phyloP scores from a whole-genome alignment of 768 basidiomycete species.

The Russula compacta region DNA sequence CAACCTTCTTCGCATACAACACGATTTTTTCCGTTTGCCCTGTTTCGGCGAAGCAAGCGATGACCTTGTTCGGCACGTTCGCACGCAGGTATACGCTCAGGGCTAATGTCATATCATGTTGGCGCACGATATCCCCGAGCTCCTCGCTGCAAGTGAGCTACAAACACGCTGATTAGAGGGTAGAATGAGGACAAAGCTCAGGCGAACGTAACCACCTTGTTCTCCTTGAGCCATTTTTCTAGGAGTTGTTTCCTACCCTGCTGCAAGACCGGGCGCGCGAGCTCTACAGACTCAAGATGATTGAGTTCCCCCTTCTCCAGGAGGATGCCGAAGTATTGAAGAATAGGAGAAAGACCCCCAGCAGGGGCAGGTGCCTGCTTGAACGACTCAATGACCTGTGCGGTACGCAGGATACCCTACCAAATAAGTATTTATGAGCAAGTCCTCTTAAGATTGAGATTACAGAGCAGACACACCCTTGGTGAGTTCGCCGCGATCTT shows the following conservation, averaged over 20 bases:
- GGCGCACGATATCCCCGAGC: slow-evolving; percentile 91
- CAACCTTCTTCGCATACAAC: slow-evolving; percentile 94
- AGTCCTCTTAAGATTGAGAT: slow-evolving; percentile 3
- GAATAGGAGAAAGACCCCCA: slow-evolving; percentile 87
- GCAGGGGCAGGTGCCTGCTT: slow-evolving; percentile 88
- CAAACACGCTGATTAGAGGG: background rate
- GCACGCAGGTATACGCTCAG: slow-evolving; percentile 96
- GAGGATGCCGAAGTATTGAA: slow-evolving; percentile 98
- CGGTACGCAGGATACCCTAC: slow-evolving; percentile 89
- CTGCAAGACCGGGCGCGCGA: slow-evolving; percentile 90
- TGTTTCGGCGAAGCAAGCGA: slow-evolving; percentile 98
- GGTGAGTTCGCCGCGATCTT: slow-evolving; percentile 98
- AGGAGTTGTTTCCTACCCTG: slow-evolving; percentile 95
- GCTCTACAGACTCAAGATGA: slow-evolving; percentile 89
- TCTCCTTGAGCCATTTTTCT: slow-evolving; percentile 99
- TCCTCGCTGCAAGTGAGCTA: slow-evolving; percentile 98
- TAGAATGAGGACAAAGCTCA: background rate
- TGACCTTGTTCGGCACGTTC: slow-evolving; percentile 96
- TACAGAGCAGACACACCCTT: slow-evolving; percentile 39
- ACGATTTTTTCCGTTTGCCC: slow-evolving; percentile 99
- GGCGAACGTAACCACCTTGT: slow-evolving; percentile 56
- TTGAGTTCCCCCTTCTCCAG: slow-evolving; percentile 98
- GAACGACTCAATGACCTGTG: slow-evolving; percentile 94
- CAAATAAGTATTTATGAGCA: background rate
- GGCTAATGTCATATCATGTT: slow-evolving; percentile 94